These are phyloP conservation scores for Sporopachydermia lactativora DNA, from an alignment of 805 yeast species.

Conservation along the genomic window DNA sequence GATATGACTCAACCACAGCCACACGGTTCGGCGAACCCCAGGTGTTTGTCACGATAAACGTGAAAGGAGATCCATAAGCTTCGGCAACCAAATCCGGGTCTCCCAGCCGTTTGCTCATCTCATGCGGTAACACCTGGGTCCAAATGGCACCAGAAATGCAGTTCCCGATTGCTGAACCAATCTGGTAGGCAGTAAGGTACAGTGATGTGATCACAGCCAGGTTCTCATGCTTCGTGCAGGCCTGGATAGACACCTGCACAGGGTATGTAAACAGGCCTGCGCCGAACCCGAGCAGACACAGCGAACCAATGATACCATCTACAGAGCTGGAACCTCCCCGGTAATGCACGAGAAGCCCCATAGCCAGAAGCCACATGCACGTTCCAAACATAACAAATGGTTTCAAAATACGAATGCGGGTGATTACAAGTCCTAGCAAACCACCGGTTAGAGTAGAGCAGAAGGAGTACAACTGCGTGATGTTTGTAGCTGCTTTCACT, in stretches of 20 bases:
- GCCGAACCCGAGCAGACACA: slow-evolving; percentile 54
- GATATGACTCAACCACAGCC: slow-evolving; percentile 44
- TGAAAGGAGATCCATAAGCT: slow-evolving; percentile 41
- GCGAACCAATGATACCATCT: slow-evolving; percentile 50
- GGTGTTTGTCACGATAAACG: slow-evolving; percentile 30
- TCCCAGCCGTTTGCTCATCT: slow-evolving; percentile 23
- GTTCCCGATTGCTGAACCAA: slow-evolving; percentile 52
- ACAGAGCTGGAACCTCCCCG: slow-evolving; percentile 37
- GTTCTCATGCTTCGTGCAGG: slow-evolving; percentile 45
- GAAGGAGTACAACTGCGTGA: slow-evolving; percentile 46
- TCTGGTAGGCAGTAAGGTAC: slow-evolving; percentile 40
- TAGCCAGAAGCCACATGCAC: slow-evolving; percentile 40
- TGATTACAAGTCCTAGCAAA: slow-evolving; percentile 39
- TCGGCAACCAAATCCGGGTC: slow-evolving; percentile 24
- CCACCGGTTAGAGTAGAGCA: slow-evolving; percentile 50
- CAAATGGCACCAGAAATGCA: slow-evolving; percentile 60
- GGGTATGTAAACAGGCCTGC: slow-evolving; percentile 62
- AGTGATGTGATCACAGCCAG: slow-evolving; percentile 49
- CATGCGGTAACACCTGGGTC: slow-evolving; percentile 41
- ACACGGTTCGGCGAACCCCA: slow-evolving; percentile 54
- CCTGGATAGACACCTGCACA: slow-evolving; percentile 44
- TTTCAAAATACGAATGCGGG: slow-evolving; percentile 37
- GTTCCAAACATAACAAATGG: slow-evolving; percentile 47
- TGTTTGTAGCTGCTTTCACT: slow-evolving; percentile 50
- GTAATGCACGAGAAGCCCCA: slow-evolving; percentile 44